Percentiles rank a stretch among this genome's conserved stretches.
Evolutionary conservation across 768 basidiomycete species (phyloP).

Genomic region (Naganishia vaughanmartiniae): DNA sequence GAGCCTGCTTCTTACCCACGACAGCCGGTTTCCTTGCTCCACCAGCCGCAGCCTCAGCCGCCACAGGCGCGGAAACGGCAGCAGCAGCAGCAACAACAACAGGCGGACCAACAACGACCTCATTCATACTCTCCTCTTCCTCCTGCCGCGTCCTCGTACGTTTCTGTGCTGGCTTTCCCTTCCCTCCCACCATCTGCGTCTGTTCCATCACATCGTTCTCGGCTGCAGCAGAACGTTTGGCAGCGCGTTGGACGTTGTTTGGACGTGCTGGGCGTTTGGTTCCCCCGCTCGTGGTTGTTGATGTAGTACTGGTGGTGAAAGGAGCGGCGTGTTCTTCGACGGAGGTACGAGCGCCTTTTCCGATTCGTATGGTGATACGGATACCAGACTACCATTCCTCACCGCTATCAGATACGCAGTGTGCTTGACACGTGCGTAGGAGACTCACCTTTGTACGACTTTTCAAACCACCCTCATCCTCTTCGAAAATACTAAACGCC

Average conservation of each 20-base stretch:
- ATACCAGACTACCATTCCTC: background rate
- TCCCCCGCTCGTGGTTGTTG: too few relatives aligned
- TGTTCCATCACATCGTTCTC: background rate
- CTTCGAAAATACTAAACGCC: constrained; percentile 12
- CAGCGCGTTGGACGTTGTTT: constrained; percentile 32
- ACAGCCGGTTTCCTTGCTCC: background rate
- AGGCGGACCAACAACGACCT: background rate
- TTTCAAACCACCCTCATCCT: constrained; percentile 10
- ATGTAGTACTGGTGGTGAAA: background rate
- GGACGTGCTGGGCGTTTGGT: constrained; percentile 29
- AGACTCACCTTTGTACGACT: constrained; percentile 6
- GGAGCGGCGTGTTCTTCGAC: constrained; percentile 13
- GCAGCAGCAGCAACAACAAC: background rate
- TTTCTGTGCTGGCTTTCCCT: background rate
- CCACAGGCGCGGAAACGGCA: background rate
- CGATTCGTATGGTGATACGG: constrained; percentile 25
- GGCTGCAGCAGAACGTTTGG: background rate
- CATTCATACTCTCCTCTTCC: constrained; percentile 22
- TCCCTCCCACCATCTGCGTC: background rate
- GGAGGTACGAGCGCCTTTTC: constrained; percentile 31
- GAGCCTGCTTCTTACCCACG: constrained; percentile 2
- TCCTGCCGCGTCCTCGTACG: background rate
- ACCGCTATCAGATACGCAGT: background rate
- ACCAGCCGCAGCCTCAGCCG: background rate
- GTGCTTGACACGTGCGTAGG: background rate